These are phyloP conservation scores for Agastache rugosa DNA, from an alignment of 257 asterid species.

Conservation along the genomic window DNA sequence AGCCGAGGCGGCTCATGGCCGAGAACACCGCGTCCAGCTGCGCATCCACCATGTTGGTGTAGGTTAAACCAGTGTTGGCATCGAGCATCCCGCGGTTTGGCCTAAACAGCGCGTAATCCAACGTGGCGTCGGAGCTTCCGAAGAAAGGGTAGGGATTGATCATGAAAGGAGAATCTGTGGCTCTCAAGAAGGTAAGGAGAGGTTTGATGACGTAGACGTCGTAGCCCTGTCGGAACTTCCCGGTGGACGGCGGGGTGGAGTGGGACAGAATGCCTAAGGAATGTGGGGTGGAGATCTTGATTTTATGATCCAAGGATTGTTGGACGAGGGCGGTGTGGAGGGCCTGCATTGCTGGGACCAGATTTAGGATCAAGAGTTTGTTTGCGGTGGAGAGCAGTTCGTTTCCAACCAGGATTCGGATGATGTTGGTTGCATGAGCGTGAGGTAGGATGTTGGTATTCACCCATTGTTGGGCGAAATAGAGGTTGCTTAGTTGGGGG, in stretches of 20 bases:
- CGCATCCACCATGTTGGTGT: slow-evolving; percentile 56
- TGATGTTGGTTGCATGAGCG: slow-evolving; percentile 50
- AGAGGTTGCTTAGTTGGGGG: slow-evolving; percentile 47
- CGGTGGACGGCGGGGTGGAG: slow-evolving; percentile 72
- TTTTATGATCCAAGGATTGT: slow-evolving; percentile 42
- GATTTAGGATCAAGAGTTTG: slow-evolving; percentile 48
- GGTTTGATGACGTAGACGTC: slow-evolving; percentile 43
- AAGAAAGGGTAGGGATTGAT: slow-evolving; percentile 59
- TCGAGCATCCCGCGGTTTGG: slow-evolving; percentile 46
- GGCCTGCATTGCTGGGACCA: slow-evolving; percentile 71
- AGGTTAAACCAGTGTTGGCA: slow-evolving; percentile 34
- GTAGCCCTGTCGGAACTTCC: slow-evolving; percentile 43
- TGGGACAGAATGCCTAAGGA: slow-evolving; percentile 62
- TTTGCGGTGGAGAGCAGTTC: slow-evolving; percentile 63
- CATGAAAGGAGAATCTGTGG: slow-evolving; percentile 51
- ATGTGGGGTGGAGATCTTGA: slow-evolving; percentile 70
- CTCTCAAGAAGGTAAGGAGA: slow-evolving; percentile 41
- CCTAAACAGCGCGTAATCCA: slow-evolving; percentile 52
- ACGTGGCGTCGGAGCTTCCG: slow-evolving; percentile 33
- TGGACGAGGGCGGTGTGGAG: slow-evolving; percentile 57
- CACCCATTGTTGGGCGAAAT: slow-evolving; percentile 62
- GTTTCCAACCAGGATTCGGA: slow-evolving; percentile 69
- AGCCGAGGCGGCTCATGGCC: slow-evolving; percentile 46
- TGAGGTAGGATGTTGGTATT: slow-evolving; percentile 51
- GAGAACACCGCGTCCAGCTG: slow-evolving; percentile 57